phyloP scores from a whole-genome alignment of 176 grass and related monocot species.

The Areca catechu region DNA sequence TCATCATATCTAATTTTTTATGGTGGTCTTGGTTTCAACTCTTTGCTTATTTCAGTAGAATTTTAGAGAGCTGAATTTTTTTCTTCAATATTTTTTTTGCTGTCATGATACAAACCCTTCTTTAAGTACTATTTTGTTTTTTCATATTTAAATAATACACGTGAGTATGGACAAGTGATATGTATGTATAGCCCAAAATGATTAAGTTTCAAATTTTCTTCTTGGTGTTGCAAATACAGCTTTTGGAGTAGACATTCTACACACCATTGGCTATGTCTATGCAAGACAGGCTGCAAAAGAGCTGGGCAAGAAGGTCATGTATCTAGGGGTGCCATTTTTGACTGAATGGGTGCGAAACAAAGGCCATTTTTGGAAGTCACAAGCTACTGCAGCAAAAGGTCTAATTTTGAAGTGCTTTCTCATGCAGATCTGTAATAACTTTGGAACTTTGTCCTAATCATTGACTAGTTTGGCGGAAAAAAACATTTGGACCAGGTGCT shows the following conservation, averaged over 20 bases:
- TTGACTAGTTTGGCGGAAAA: slow-evolving; percentile 32
- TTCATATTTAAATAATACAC: no score
- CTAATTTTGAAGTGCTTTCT: slow-evolving; percentile 14
- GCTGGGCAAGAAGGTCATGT: slow-evolving; percentile 92
- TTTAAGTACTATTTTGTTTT: no score
- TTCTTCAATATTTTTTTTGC: no score
- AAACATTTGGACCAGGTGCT: slow-evolving; percentile 57
- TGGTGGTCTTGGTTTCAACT: no score
- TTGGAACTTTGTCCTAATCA: slow-evolving; percentile 15
- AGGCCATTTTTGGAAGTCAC: slow-evolving; percentile 94
- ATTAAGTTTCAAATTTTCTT: neutral
- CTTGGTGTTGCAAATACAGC: slow-evolving; percentile 27
- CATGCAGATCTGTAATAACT: slow-evolving; percentile 3
- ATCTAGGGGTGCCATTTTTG: slow-evolving; percentile 87
- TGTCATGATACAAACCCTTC: no score
- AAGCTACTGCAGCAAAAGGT: slow-evolving; percentile 95
- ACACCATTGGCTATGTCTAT: slow-evolving; percentile 89
- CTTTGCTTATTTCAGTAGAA: no score
- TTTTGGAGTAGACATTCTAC: slow-evolving; percentile 71
- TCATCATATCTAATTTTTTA: no score
- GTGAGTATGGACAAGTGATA: no score
- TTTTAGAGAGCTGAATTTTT: no score
- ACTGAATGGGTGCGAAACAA: slow-evolving; percentile 98
- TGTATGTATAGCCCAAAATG: no score
- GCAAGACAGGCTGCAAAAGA: slow-evolving; percentile 88